phyloP scores from a whole-genome alignment of 2,329 filamentous ascomycete genomes.

The Fusarium decemcellulare region DNA sequence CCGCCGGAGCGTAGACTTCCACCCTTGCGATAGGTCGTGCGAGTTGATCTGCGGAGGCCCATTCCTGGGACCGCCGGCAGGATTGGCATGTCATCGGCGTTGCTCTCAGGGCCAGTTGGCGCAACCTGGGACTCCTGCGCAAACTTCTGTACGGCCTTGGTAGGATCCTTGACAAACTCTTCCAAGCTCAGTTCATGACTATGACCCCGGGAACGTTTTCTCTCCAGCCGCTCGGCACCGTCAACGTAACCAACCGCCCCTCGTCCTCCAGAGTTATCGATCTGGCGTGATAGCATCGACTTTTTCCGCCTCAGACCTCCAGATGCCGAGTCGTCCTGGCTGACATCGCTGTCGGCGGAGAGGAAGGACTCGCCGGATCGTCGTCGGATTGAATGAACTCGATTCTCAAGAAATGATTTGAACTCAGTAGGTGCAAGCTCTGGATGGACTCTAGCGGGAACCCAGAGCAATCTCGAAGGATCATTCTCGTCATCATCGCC shows the following conservation, averaged over 20 bases:
- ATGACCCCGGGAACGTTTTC: constrained; percentile 76
- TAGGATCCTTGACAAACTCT: constrained; percentile 85
- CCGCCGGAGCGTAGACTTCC: constrained; percentile 84
- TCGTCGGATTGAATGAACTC: constrained; percentile 90
- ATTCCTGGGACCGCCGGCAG: constrained; percentile 83
- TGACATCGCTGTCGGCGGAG: constrained; percentile 66
- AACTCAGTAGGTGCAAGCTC: constrained; percentile 97
- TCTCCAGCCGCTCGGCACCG: constrained; percentile 84
- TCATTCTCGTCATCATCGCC: constrained; percentile 88
- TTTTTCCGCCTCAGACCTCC: constrained; percentile 86
- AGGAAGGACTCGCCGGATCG: constrained; percentile 81
- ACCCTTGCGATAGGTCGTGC: constrained; percentile 89
- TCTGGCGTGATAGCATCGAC: constrained; percentile 94
- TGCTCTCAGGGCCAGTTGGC: constrained; percentile 57
- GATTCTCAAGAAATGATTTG: constrained; percentile 94
- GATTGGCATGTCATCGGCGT: constrained; percentile 85
- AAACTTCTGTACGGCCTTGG: constrained; percentile 78
- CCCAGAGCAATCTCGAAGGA: constrained; percentile 92
- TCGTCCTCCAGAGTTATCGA: constrained; percentile 78
- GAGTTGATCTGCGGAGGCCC: constrained; percentile 88
- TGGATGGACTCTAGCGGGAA: constrained; percentile 93
- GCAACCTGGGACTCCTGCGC: constrained; percentile 68
- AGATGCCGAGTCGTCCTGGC: constrained; percentile 68
- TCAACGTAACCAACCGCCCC: constrained; percentile 80
- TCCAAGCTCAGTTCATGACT: constrained; percentile 80